Base-by-base conservation (phyloP, 2,329 filamentous ascomycete species). In the Fusarium palustre region DNA sequence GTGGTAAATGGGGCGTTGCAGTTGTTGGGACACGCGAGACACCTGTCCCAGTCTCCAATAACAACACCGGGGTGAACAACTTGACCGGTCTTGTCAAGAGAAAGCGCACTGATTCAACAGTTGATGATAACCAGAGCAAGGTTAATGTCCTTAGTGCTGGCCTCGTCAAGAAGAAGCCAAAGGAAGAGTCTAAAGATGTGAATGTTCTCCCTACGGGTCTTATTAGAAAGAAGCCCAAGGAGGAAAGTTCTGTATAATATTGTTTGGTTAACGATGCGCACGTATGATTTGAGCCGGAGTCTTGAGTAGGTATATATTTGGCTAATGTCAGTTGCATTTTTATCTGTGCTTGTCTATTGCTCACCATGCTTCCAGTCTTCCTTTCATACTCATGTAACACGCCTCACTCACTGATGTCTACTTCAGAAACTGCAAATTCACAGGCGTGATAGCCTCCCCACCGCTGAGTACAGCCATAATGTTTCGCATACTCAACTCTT, bases 401-500 rank as follows among this genome's bases (percentile, higher is more conserved):
- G 59, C 64, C 48, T 48, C 45, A n/a, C 25, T 16, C 22, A n/a
- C 30, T 50, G 69, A 36, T 36, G 34, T 36, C 52, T 68, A 68
- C 53, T 64, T 68, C 47, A 90, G 65, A 75, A 83, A 84, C 47
- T 88, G 83, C 77, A 87, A 34, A 74, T 92, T 92, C 15, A 91
- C 89, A 1, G 89, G 86, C 54, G 89, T 89, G 25, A 90, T 77
- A 4, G 87, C 78, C 61, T 84, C 78, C 4, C 80, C 79, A 0
- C 84, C 85, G 4, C 77, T 76, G 56, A 91, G 74, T 58, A 89
- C 89, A 1, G 85, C 84, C 78, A 90, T 80, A 50, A 92, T 83
- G 75, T 92, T 92, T 72, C 87, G 81, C 84, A 92, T 91, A 34
- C 86, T 87, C 75, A 91, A 73, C 76, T 87, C 84, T 80, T 92